phyloP scores from a whole-genome alignment of 805 yeast species.

The Metahyphopichia silvanorum region DNA sequence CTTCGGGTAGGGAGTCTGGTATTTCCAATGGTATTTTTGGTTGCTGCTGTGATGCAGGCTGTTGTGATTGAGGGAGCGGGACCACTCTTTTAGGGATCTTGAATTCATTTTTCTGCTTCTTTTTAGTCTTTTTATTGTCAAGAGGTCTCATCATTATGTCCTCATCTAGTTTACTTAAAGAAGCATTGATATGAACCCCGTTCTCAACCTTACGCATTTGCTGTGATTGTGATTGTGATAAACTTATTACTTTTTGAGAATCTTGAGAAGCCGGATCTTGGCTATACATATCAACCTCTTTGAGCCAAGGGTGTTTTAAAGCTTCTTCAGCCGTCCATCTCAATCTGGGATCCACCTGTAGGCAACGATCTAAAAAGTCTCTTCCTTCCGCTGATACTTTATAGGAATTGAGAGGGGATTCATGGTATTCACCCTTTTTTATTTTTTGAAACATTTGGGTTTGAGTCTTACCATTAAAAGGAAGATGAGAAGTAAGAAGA shows the following conservation, averaged over 20 bases:
- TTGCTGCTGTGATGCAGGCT: conserved; percentile 9
- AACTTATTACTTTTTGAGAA: conserved; percentile 45
- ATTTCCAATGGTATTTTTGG: conserved; percentile 1
- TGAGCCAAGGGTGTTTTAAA: conserved; percentile 79
- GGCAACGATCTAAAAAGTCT: conserved; percentile 64
- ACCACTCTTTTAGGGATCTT: conserved; percentile 43
- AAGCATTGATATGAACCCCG: conserved; percentile 31
- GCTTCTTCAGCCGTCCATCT: conserved; percentile 79
- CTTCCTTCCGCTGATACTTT: conserved; percentile 66
- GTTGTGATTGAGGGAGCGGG: conserved; percentile 42
- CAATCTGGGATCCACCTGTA: conserved; percentile 71
- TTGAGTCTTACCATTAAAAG: conserved; percentile 92
- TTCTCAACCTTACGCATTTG: conserved; percentile 47
- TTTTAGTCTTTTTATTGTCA: conserved; percentile 24
- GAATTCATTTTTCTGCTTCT: conserved; percentile 28
- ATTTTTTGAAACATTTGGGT: conserved; percentile 79
- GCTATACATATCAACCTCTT: conserved; percentile 16
- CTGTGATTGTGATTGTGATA: conserved; percentile 71
- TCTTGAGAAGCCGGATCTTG: conserved; percentile 20
- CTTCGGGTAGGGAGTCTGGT: conserved; percentile 1
- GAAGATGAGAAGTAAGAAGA: conserved; percentile 86
- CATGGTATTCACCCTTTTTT: conserved; percentile 74
- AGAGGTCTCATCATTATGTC: conserved; percentile 43
- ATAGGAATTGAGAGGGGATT: conserved; percentile 64
- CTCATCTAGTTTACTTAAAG: conserved; percentile 39